phyloP scores from a whole-genome alignment of 2,329 filamentous ascomycete species.

The Penicillium glabrum region DNA sequence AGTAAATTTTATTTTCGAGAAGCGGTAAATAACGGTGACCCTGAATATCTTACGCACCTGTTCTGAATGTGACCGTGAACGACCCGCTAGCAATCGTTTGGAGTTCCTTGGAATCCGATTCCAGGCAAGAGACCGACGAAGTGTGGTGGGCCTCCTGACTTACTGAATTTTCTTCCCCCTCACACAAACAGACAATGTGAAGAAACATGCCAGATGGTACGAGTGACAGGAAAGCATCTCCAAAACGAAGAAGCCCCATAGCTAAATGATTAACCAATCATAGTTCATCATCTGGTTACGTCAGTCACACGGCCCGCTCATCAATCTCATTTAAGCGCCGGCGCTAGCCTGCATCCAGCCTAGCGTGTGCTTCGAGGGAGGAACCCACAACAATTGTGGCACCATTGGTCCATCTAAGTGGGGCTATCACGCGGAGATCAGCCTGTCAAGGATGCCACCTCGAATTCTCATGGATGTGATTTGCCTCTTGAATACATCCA shows the following conservation, averaged over 20 bases:
- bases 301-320: not conserved
- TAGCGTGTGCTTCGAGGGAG: not conserved
- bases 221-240: not conserved
- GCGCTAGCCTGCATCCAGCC: constrained; percentile 2
- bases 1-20: not conserved
- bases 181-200: not conserved
- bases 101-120: not conserved
- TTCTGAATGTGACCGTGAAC: not conserved
- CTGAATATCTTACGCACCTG: not conserved
- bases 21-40: not conserved
- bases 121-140: not conserved
- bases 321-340: constrained; percentile 10
- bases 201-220: not conserved
- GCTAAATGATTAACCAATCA: not conserved
- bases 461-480: not conserved
- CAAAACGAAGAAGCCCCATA: not conserved
- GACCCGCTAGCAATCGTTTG: not conserved
- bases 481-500: not conserved
- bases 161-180: not conserved
- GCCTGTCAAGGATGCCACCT: not conserved
- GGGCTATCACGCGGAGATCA: not conserved
- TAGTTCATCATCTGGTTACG: not conserved
- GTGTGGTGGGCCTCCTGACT: not conserved
- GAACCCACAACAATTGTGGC: not conserved
- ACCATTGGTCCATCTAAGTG: not conserved